Evolutionary conservation across 306 rosid genomes (phyloP).

Genomic region (Castanea crenata): DNA sequence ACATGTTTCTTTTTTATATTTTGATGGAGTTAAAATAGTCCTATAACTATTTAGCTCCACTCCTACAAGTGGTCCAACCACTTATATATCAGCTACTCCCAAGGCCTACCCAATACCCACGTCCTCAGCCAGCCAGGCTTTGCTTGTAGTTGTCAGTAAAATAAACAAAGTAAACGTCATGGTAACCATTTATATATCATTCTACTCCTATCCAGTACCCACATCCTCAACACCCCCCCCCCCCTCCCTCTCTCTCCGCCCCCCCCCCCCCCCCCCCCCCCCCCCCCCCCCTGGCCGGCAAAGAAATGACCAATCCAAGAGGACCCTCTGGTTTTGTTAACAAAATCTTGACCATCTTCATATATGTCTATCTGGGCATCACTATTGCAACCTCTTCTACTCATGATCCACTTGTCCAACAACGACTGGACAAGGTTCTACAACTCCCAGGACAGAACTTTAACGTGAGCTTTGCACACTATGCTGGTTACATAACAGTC

Average conservation of each 20-base stretch:
- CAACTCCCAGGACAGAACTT: constrained; percentile 59
- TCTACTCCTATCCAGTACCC: not conserved
- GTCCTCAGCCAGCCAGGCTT: not conserved
- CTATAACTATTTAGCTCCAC: too few species aligned
- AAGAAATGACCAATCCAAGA: constrained; percentile 23
- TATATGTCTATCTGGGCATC: constrained; percentile 26
- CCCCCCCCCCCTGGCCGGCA: not conserved
- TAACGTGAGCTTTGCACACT: constrained; percentile 45
- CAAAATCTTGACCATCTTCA: constrained; percentile 17
- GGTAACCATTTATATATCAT: too few species aligned
- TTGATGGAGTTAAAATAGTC: too few species aligned
- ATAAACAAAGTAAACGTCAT: too few species aligned
- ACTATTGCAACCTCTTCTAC: constrained; percentile 5
- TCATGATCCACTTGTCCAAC: constrained; percentile 37
- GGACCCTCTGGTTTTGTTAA: constrained; percentile 23
- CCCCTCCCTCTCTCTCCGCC: too few species aligned
- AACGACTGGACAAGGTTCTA: constrained; percentile 41
- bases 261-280: too few species aligned
- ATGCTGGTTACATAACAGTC: constrained; percentile 63
- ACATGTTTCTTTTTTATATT: too few species aligned
- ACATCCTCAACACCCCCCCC: not conserved
- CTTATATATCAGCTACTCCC: not conserved
- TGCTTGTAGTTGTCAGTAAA: not conserved
- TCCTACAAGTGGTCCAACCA: too few species aligned
- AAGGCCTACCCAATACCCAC: not conserved